Evolutionary conservation across 139 green algal genomes (phyloP).

Genomic region (Tetraselmis striata): DNA sequence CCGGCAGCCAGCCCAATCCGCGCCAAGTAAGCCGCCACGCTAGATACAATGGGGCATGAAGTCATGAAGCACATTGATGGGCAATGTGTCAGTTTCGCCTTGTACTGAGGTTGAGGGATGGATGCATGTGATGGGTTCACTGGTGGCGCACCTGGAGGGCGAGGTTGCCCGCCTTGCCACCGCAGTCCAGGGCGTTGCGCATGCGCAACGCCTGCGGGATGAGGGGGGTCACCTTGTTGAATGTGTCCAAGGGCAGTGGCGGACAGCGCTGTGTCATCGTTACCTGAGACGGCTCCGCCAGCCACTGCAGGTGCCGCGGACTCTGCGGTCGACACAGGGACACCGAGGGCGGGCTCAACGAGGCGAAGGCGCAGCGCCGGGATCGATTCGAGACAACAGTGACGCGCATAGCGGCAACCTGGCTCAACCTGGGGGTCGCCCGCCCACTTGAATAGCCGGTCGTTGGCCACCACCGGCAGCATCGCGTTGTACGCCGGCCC

Average conservation of each 20-base stretch:
- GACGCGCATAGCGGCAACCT: too few species aligned
- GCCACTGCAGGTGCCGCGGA: not conserved
- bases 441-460: not conserved
- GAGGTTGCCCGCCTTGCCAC: not conserved
- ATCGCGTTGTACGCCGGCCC: not conserved
- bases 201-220: not conserved
- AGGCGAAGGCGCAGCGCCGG: too few species aligned
- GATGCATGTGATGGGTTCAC: too few species aligned
- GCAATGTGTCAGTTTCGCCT: too few species aligned
- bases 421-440: not conserved
- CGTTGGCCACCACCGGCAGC: not conserved
- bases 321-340: too few species aligned
- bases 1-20: too few species aligned
- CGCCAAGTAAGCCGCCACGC: too few species aligned
- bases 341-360: too few species aligned
- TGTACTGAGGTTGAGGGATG: too few species aligned
- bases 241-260: not conserved
- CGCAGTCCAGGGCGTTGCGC: not conserved
- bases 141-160: not conserved
- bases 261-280: not conserved
- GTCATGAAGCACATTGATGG: too few species aligned
- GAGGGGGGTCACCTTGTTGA: not conserved
- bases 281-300: not conserved
- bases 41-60: too few species aligned
- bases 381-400: too few species aligned